These are phyloP conservation scores for Naganishia liquefaciens DNA, from an alignment of 1,284 basidiomycete genomes.

Conservation along the genomic window DNA sequence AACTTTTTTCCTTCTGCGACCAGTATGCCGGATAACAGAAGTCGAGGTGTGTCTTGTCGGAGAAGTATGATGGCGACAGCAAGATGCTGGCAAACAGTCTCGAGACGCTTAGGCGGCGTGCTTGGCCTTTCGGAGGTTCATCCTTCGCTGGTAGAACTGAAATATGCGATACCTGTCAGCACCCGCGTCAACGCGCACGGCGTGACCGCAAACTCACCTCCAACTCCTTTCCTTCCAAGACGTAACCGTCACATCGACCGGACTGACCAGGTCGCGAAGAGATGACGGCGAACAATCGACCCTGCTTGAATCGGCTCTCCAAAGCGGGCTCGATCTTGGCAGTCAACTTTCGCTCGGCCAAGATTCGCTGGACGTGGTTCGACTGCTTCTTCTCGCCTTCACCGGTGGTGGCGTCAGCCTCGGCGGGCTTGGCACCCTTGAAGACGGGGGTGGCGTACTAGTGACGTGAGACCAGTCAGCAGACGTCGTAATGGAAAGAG, in stretches of 20 bases:
- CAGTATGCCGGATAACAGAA: neutral
- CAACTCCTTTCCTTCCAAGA: conserved; percentile 94
- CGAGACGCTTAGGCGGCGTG: conserved; percentile 59
- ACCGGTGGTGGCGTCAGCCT: conserved; percentile 55
- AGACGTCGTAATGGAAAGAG: conserved; percentile 17
- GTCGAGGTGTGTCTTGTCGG: conserved; percentile 6
- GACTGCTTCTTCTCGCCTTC: conserved; percentile 74
- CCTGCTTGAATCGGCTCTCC: conserved; percentile 60
- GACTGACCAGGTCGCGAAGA: conserved; percentile 91
- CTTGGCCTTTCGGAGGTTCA: conserved; percentile 90
- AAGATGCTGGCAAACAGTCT: neutral
- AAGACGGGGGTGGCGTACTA: conserved; percentile 89
- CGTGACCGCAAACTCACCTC: conserved; percentile 63
- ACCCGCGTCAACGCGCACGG: neutral
- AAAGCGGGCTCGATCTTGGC: conserved; percentile 86
- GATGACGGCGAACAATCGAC: conserved; percentile 71
- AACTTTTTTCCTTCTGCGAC: conserved; percentile 26
- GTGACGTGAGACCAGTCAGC: conserved; percentile 10
- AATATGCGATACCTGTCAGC: conserved; percentile 1
- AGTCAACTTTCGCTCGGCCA: conserved; percentile 88
- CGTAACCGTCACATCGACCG: conserved; percentile 90
- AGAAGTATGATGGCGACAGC: neutral
- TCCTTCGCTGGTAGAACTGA: conserved; percentile 86
- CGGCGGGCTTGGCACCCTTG: conserved; percentile 68
- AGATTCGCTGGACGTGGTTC: conserved; percentile 78